A percentile compares a stretch with the other conserved stretches of the same genome.
Evolutionary conservation across 1,284 basidiomycete species (phyloP).

Genomic region (Tilletiopsis washingtonensis): DNA sequence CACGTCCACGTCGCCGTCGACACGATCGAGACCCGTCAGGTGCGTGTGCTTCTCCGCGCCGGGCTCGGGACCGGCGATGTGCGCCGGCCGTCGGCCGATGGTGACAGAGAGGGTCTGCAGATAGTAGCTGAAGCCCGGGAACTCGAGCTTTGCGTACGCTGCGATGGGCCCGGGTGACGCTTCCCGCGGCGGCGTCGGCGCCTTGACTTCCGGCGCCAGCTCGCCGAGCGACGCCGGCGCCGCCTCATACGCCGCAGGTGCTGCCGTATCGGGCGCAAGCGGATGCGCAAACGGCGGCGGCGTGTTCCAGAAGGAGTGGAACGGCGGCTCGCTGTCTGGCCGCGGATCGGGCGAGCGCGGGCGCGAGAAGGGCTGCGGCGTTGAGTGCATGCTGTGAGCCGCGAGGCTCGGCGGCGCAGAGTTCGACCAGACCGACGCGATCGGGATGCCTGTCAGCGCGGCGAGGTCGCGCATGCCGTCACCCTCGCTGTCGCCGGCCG

Average conservation of each 20-base stretch:
- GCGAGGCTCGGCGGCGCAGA: too few relatives aligned
- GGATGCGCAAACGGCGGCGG: neutral
- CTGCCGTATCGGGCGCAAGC: neutral
- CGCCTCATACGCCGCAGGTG: neutral
- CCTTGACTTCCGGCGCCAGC: neutral
- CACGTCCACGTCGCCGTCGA: conserved; percentile 58
- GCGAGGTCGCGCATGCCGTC: too few relatives aligned
- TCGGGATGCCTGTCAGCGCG: too few relatives aligned
- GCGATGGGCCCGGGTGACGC: conserved; percentile 54
- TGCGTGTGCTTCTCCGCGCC: conserved; percentile 5
- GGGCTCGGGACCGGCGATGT: conserved; percentile 16
- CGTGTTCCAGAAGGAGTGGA: neutral
- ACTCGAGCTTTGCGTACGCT: conserved; percentile 87
- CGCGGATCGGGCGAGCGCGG: neutral
- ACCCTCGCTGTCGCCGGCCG: too few relatives aligned
- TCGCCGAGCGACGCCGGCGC: neutral
- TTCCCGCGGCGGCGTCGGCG: neutral
- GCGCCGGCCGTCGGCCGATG: conserved; percentile 56
- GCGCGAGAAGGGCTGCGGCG: too few relatives aligned
- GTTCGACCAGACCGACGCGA: too few relatives aligned
- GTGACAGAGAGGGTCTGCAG: conserved; percentile 68
- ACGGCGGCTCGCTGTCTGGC: neutral
- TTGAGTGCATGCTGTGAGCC: too few relatives aligned
- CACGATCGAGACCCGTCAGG: conserved; percentile 25
- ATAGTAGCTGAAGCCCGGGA: conserved; percentile 80